Base-by-base conservation (phyloP, 1,284 basidiomycete species). In the Microbotryomycetes sp. region DNA sequence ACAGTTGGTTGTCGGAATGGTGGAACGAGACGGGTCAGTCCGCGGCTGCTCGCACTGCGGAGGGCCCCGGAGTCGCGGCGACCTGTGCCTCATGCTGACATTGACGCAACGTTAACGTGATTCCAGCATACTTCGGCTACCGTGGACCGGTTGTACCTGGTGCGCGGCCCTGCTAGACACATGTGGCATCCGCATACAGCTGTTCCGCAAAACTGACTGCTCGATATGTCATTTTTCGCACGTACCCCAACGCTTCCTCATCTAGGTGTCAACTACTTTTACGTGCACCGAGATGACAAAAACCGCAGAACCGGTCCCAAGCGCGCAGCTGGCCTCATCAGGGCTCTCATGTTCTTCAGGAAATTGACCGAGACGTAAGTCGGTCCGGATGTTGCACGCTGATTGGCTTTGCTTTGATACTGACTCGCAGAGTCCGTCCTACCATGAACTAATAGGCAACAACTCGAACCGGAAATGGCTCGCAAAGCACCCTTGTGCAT, bases 1-100 rank as follows among this genome's bases (percentile, higher is more conserved):
- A 83, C 69, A 93, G 82, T 79, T 99, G 94, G 94, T 81, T 99
- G 32, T 82, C 83, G 58, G 91, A 96, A 61, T 98, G 94, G 94
- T 99, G 94, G 94, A 96, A 97, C 77, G 90, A 97, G 48, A 83
- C 77, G 9, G 93, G 36, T 19, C 9, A 42, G 36, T 42, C 19
- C 12, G 36, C 36, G 36, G 12, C 36, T 19, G 36, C 19, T 42
- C 19, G n/a, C n/a, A n/a, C 36, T 19, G 36, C 36, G 36, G 36
- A 12, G 9, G 12, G 36, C 12, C 36, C 19, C 36, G 36, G 36
- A 19, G 36, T 19, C 9, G 12, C 12, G 19, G 9, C 36, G 12
- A 9, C 9, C 36, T 12, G 36, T 42, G 19, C 9, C 19, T 9
- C 36, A 19, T 42, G 36, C 36, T 42, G 36, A 42, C 36, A 42